Base-by-base conservation (phyloP, 2,329 filamentous ascomycete genomes). In the Fusarium brachygibbosum region DNA sequence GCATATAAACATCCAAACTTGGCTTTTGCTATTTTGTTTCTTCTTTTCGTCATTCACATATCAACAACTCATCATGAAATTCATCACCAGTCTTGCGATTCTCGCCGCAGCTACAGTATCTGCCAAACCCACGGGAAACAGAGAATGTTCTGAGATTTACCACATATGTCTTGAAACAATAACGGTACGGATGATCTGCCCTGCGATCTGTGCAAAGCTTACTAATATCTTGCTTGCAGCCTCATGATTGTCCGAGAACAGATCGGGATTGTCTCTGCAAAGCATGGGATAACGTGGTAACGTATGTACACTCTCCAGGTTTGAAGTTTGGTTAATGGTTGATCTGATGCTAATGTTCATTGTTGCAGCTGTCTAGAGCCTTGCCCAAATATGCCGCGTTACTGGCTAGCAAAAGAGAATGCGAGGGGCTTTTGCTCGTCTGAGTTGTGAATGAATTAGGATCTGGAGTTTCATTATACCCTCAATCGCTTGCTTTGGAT, bases 331-430 rank as follows among this genome's bases (percentile, higher is more conserved):
- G 1, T 3, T 1, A 6, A 6, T 6, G 4, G 5, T 0, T 6
- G 4, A 6, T 2, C 0, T 11, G 3, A 19, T 21, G 10, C 38
- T 58, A 17, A 63, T 3, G 0, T 4, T 14, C 0, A 1, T 1
- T n/a, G 5, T n/a, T 21, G 9, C 6, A 63, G 61, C 1, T 63
- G 61, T 10, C 16, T 63, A 5, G n/a, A 17, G 1, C 35, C 40
- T 31, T 63, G 60, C 23, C 35, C 42, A 14, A 25, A 44, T 8
- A 46, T 28, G 6, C 37, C 61, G 0, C 51, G 61, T 14, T 31
- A 40, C 28, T 63, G 42, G 59, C 14, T 64, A 25, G 23, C 61
- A 17, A 63, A 63, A 5, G 61, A 64, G 21, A 63, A 63, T 4
- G 44, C 51, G 4, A 64, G 61, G 14, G 32, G 61, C 0, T 63